phyloP scores from a whole-genome alignment of 2,329 filamentous ascomycete genomes.

The Talaromyces sp. region DNA sequence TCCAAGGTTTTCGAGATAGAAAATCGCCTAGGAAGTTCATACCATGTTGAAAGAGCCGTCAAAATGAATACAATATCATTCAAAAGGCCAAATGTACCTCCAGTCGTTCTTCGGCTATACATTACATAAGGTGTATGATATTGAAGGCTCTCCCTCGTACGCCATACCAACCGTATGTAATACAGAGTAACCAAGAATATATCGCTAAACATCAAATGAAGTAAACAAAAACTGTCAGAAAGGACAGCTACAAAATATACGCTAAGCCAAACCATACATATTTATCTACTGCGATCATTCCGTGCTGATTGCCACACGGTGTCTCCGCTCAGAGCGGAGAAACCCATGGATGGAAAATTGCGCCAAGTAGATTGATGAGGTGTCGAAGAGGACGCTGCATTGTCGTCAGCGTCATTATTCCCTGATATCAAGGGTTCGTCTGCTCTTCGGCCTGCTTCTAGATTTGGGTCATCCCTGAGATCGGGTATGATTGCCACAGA shows the following conservation, averaged over 20 bases:
- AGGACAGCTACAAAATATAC: not conserved
- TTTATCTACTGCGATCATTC: constrained; percentile 36
- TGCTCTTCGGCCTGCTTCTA: constrained; percentile 37
- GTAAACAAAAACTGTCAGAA: no score
- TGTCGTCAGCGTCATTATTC: not conserved
- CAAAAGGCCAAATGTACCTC: not conserved
- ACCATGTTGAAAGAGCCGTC: not conserved
- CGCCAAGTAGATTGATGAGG: constrained; percentile 37
- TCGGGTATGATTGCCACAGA: constrained; percentile 42
- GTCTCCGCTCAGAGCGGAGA: constrained; percentile 44
- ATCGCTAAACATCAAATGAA: constrained; percentile 9
- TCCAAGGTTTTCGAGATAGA: no score
- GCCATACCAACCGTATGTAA: constrained; percentile 1
- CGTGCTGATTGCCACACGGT: constrained; percentile 41
- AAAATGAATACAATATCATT: no score
- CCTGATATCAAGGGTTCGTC: constrained; percentile 30
- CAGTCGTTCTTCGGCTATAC: not conserved
- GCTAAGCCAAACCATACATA: not conserved
- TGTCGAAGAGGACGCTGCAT: constrained; percentile 23
- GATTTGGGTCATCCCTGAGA: constrained; percentile 38
- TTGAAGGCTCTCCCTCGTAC: not conserved
- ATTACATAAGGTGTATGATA: not conserved
- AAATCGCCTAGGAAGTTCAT: not conserved
- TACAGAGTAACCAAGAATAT: constrained; percentile 15
- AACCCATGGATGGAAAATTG: constrained; percentile 40